phyloP scores from a whole-genome alignment of 768 basidiomycete species.

The Podaxis mareebaensis region DNA sequence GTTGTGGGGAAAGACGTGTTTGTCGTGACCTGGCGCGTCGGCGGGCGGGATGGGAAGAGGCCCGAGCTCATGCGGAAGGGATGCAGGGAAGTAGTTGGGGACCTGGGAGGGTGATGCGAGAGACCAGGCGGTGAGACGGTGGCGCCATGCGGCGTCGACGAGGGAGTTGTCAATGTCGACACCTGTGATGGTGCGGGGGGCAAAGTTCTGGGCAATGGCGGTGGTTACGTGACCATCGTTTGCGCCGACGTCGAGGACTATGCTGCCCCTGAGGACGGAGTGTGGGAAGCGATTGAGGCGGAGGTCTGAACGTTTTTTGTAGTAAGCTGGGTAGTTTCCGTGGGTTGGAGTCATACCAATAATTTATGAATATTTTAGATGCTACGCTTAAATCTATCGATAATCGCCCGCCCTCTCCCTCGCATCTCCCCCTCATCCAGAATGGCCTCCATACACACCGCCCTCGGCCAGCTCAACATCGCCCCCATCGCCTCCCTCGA shows the following conservation, averaged over 20 bases:
- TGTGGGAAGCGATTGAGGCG: conserved; percentile 64
- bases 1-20: conserved; percentile 74
- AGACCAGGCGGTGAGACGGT: conserved; percentile 72
- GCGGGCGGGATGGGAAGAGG: conserved; percentile 66
- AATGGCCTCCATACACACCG: conserved; percentile 22
- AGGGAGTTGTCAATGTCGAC: conserved; percentile 84
- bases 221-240: conserved; percentile 84
- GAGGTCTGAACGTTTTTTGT: conserved; percentile 62
- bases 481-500: conserved; percentile 48
- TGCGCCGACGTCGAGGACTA: conserved; percentile 82
- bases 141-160: conserved; percentile 74
- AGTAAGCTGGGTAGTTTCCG: conserved; percentile 82
- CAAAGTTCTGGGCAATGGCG: conserved; percentile 25
- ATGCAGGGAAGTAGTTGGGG: conserved; percentile 70
- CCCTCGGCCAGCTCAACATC: conserved; percentile 57
- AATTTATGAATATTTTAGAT: conserved; percentile 10
- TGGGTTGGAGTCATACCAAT: conserved; percentile 35
- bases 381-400: conserved; percentile 22
- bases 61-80: conserved; percentile 76
- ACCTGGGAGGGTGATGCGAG: conserved; percentile 44
- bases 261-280: conserved; percentile 50
- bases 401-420: conserved; percentile 12
- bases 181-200: conserved; percentile 74
- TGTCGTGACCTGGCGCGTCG: conserved; percentile 22
- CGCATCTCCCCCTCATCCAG: conserved; percentile 22